These are phyloP conservation scores for Geosmithia putterillii DNA, from an alignment of 2,329 filamentous ascomycete genomes.

Conservation along the genomic window DNA sequence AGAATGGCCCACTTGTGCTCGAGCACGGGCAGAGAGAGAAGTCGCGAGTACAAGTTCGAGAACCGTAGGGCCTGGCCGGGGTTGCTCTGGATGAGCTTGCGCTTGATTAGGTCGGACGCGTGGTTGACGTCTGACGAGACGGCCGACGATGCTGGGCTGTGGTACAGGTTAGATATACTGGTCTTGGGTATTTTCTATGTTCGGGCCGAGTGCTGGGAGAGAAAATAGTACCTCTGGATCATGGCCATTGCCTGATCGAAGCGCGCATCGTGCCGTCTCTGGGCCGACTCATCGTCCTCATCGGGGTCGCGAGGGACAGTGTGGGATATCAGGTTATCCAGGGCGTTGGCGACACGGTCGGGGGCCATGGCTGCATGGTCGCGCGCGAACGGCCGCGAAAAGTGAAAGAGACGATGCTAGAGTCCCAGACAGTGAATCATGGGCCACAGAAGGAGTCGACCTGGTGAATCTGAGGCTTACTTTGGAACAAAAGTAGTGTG, in stretches of 20 bases:
- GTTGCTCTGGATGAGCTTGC: constrained; percentile 70
- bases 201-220: background rate
- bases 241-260: constrained; percentile 38
- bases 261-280: constrained; percentile 55
- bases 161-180: background rate
- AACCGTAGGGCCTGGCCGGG: constrained; percentile 71
- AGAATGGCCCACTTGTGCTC: constrained; percentile 96
- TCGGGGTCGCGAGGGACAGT: constrained; percentile 54
- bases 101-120: constrained; percentile 84
- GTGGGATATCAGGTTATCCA: constrained; percentile 66
- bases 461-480: too few species aligned
- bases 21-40: constrained; percentile 83
- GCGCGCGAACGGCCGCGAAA: constrained; percentile 7
- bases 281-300: constrained; percentile 54
- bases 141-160: constrained; percentile 36
- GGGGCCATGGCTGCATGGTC: constrained; percentile 44
- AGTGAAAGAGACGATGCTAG: background rate
- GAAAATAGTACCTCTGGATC: constrained; percentile 35
- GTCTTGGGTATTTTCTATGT: background rate
- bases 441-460: too few species aligned
- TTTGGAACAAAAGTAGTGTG: too few species aligned
- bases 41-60: constrained; percentile 78
- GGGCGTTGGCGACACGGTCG: constrained; percentile 64
- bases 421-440: background rate
- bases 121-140: constrained; percentile 71